A percentile compares a stretch with the other conserved stretches of the same genome.
Evolutionary conservation across 2,329 filamentous ascomycete genomes (phyloP).

Genomic region (Pseudomassariella vexata): DNA sequence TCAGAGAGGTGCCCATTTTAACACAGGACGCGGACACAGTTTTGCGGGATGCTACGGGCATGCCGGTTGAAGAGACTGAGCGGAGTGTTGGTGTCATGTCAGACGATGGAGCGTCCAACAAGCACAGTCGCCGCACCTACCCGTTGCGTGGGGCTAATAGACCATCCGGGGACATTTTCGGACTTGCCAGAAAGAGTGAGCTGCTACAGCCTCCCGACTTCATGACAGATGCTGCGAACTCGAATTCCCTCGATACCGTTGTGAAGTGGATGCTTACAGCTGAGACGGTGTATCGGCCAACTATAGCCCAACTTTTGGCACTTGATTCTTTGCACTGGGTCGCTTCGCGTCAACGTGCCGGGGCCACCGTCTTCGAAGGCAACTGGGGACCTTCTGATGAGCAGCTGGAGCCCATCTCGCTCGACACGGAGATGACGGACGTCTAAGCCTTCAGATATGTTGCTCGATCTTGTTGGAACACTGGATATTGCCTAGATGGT

Average conservation of each 20-base stretch:
- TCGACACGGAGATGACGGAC: conserved; percentile 56
- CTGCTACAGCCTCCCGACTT: conserved; percentile 68
- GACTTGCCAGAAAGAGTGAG: conserved; percentile 42
- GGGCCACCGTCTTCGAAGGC: conserved; percentile 93
- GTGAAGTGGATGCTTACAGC: conserved; percentile 85
- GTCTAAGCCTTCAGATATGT: conserved; percentile 32
- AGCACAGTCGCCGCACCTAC: conserved; percentile 15
- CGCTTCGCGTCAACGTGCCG: conserved; percentile 67
- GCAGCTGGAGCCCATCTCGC: conserved; percentile 28
- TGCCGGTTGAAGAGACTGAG: conserved; percentile 46
- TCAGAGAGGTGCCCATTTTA: conserved; percentile 81
- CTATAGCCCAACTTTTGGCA: conserved; percentile 65
- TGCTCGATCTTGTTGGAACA: conserved; percentile 20
- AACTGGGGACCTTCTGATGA: conserved; percentile 80
- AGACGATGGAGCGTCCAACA: conserved; percentile 17
- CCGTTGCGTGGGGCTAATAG: conserved; percentile 17
- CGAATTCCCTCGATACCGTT: conserved; percentile 73
- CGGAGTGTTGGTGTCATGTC: conserved; percentile 27
- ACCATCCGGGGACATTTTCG: conserved; percentile 37
- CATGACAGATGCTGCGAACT: conserved; percentile 73
- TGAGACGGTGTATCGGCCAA: conserved; percentile 66
- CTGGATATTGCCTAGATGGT: conserved; percentile 19
- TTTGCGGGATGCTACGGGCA: conserved; percentile 67
- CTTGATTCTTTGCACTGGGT: conserved; percentile 78
- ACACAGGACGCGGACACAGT: conserved; percentile 71